Percentiles rank a stretch among this genome's conserved stretches.
Conservation (phyloP, 495 filamentous ascomycete species). For the Neurospora discreta region DNA sequence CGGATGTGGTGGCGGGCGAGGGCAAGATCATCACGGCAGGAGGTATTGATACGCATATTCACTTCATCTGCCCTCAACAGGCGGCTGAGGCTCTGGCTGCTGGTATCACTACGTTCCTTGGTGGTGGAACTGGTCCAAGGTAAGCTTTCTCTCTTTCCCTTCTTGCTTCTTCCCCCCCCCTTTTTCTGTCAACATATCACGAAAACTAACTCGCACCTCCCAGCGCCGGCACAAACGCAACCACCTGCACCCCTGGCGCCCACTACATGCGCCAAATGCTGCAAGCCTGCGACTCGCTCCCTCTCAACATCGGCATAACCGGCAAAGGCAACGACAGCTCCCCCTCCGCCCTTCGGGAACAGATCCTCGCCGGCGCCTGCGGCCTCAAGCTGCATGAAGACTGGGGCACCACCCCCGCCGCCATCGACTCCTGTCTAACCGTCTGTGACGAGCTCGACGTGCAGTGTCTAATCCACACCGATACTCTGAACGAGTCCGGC, state of each 20-base stretch:
- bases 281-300: slow-evolving; percentile 76
- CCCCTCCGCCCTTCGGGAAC: slow-evolving; percentile 62
- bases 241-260: slow-evolving; percentile 84
- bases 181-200: neutral
- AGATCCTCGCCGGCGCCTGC: slow-evolving; percentile 72
- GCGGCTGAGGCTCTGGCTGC: slow-evolving; percentile 75
- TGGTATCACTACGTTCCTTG: slow-evolving; percentile 85
- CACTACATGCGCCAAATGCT: slow-evolving; percentile 87
- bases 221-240: slow-evolving; percentile 88
- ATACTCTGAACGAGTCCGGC: slow-evolving; percentile 94
- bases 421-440: slow-evolving; percentile 79
- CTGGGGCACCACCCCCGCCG: slow-evolving; percentile 88
- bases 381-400: slow-evolving; percentile 96
- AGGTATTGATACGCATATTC: slow-evolving; percentile 87
- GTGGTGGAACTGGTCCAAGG: slow-evolving; percentile 87
- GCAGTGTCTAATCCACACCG: slow-evolving; percentile 94
- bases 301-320: slow-evolving; percentile 87
- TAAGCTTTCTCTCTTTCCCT: slow-evolving; percentile 15
- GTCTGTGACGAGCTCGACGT: slow-evolving; percentile 89
- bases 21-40: slow-evolving; percentile 89
- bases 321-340: slow-evolving; percentile 90
- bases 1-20: slow-evolving; percentile 93
- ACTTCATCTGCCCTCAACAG: slow-evolving; percentile 96
- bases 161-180: neutral
- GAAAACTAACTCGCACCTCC: slow-evolving; percentile 4